Base-by-base conservation (phyloP, 805 yeast genomes). In the Nakazawaea sp. region DNA sequence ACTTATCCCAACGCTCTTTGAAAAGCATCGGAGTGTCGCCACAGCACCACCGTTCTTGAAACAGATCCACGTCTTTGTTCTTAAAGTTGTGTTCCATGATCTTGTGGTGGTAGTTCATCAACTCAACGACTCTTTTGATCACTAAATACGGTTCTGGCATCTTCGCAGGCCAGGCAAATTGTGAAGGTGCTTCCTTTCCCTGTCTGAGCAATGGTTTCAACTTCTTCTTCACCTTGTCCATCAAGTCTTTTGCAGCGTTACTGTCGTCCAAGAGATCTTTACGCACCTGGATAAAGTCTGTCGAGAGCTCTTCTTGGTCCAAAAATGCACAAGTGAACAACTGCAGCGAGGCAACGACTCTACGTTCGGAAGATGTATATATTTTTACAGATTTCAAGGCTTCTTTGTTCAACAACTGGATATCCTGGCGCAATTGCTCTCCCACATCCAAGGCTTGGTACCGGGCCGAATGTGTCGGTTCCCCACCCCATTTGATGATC, bases 401-500 rank as follows among this genome's bases (percentile, higher is more conserved):
- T 27, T 80, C 82, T 44, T 83, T 78, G 59, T 92, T 92, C 54
- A 92, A 68, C 42, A 92, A 68, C 53, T 85, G 81, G 49, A 88
- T 73, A 57, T 92, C 95, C 55, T 90, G 96, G 52, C 98, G 78
- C 64, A 84, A 72, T 59, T 89, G 96, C 54, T 90, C 97, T 36
- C 98, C 99, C 15, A 92, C 75, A 58, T 92, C 99, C 20, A 81
- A 73, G 1, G 96, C 95, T 62, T 92, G 99, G 56, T 87, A 84
- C 45, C 81, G 75, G 2, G 97, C 97, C 9, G 97, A 88, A 58
- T 92, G 99, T 1, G 99, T 92, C 5, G 98, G 97, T 59, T 92
- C 99, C 45, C 99, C 99, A 50, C 98, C 98, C 98, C 98, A 92
- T 57, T 92, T 92, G 50, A 92, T 67, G 44, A 92, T 94, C 45